Base-by-base conservation (phyloP, 768 basidiomycete species). In the Amyloporia xantha region DNA sequence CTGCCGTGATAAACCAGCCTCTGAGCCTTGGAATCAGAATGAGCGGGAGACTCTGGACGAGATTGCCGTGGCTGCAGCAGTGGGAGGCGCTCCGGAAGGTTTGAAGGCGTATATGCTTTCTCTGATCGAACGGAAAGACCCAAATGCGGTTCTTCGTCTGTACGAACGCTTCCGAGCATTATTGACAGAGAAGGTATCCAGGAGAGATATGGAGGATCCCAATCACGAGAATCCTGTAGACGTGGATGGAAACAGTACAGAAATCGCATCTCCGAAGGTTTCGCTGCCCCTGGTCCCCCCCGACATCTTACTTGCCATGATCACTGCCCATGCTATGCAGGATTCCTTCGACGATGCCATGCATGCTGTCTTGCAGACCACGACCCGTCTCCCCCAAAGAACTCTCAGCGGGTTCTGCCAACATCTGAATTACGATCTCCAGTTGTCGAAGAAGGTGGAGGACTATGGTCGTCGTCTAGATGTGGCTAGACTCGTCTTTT, bases 261-360 rank as follows among this genome's bases (percentile, higher is more conserved):
- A 47, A n/a, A 23, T 40, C 11, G 33, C 36, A 15, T 17, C 10
- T 5, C 24, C 23, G 23, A 42, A 49, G 37, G 20, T 17, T 10
- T 19, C 38, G 9, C 27, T 30, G 33, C 46, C 42, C 20, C 46
- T 23, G 9, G 36, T 60, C 23, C 57, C 56, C 19, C 47, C 30
- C 23, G 57, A 67, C 1, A 51, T 82, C 26, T 64, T 84, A 21
- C 68, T 84, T 26, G 71, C 71, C 10, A 79, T 71, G 5, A 65
- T 79, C n/a, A 68, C 78, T 19, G 88, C 88, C 13, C 67, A 79
- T 60, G 81, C 82, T 3, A 73, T 80, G 60, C 64, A 69, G 25
- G 67, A 78, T 57, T 69, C 73, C n/a, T 86, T 89, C 54, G 57
- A 65, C n/a, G 70, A 62, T 26, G 83, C 85, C 2, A 58, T 87